Evolutionary conservation across 306 rosid genomes (phyloP), one percentile per base, ranked within the genome.

Genomic region (Spatholobus suberectus): DNA sequence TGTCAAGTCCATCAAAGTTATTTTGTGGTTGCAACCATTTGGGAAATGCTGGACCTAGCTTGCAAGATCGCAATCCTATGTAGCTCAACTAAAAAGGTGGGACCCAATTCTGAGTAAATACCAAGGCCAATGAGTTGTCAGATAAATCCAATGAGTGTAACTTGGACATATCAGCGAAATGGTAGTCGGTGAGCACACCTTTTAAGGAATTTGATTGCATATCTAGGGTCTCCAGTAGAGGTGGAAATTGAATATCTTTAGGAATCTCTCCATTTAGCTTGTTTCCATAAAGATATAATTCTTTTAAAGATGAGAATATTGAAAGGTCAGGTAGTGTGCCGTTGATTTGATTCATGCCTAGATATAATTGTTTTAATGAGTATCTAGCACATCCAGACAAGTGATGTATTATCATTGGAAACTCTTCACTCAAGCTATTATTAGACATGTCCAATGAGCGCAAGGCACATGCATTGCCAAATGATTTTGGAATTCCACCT

Each of bases 21-120:
- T 37, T 23, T 37, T 83, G 86, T 23, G 78, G 44, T 1, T 23
- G 13, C 51, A 83, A 43, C 86, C 82, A 83, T 12, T 23, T 77
- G 1, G 82, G 82, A 59, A 83, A 83, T 15, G 18, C 0, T 15
- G 82, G 82, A 70, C 82, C 86, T 46, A 83, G 2, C 8, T 10
- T 24, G 73, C 82, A 83, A 34, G 78, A 83, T 23, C 59, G 5
- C 18, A 83, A 12, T 34, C 0, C 0, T 11, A 77, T 34, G 0
- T 0, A 0, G 0, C 10, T 0, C 21, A 77, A 23, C 1, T 77
- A 82, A 57, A 83, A 77, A 1, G 58, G 5, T 21, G 83, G 75
- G 0, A 46, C 27, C 86, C 82, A 70, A 4, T 70, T 70, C 0
- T 77, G n/a, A 3, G 49, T 26, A 34, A 83, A 57, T 10, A 0